Evolutionary conservation across 2,329 filamentous ascomycete species (phyloP), one percentile per base, ranked within the genome.

Genomic region (Sclerotinia subarctica): DNA sequence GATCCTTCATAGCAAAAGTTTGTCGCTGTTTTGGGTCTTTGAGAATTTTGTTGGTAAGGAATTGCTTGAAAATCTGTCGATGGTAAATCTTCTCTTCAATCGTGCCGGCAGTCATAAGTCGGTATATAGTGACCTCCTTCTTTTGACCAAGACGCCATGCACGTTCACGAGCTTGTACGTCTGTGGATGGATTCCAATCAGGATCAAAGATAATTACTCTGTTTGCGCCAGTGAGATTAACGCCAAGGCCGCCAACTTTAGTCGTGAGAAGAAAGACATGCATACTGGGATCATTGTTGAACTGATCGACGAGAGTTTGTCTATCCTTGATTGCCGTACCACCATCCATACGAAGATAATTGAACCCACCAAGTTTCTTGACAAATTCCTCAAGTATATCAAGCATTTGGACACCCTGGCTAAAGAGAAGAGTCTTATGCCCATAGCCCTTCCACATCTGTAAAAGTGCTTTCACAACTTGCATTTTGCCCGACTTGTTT

Each of bases 21-120:
- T 95, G 92, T 29, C 92, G 88, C 78, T 98, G 94, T 76, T 96
- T 97, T 0, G 95, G 93, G 74, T 99, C 94, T 73, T 91, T 94
- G 63, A 99, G 79, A 8, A 99, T 94, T 78, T 98, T 98, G 80
- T 98, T 97, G 4, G 93, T 95, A 70, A 99, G 84, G 76, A 98
- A 97, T 74, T 98, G 94, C 79, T 99, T 99, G 83, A 96, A 99
- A 63, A 99, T 95, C 76, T 99, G 95, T 21, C 96, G 90, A 78
- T 99, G 94, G 71, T 98, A 99, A 42, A 99, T 99, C 81, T 99
- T 99, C 79, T 99, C 95, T 77, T 99, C 95, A 32, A 99, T 99
- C 0, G 96, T 99, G 1, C 95, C 95, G 6, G 94, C 93, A 5
- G 93, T 97, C 91, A 99, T 96, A n/a, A 99, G 84, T 47, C 96